Base-by-base conservation (phyloP, 768 basidiomycete species). In the Hebeloma cylindrosporum region DNA sequence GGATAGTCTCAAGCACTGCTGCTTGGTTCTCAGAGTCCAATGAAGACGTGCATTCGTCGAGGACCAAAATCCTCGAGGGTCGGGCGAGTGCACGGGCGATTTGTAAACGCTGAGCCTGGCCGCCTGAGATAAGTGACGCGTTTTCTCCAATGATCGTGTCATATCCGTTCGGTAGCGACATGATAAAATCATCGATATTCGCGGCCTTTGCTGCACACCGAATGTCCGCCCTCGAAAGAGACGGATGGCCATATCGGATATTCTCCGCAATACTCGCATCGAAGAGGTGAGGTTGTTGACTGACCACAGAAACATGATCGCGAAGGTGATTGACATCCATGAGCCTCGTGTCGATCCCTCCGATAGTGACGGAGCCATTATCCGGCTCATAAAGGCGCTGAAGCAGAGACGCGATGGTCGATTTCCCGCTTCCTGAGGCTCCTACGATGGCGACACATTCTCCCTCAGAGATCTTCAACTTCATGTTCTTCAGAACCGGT, bases 31-130 rank as follows among this genome's bases (percentile, higher is more conserved):
- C 80, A 1, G 79, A 71, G 59, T 97, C 93, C 40, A 95, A 70
- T 7, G 93, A 89, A 31, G 83, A 85, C 10, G 94, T 97, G 60
- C 91, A 94, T 61, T 97, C 94, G 62, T 96, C 93, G 46, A 96
- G 69, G 32, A 96, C 80, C 34, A 95, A 71, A 21, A 96, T 78
- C 37, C 74, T 76, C 0, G 83, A 69, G 0, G 80, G 76, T 22
- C 87, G 75, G 3, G 83, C 85, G n/a, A 96, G 76, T 0, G 94
- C 91, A 9, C 93, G 79, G 0, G 93, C 93, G 56, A 97, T 92
- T 58, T 88, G 85, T 13, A 96, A 70, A 5, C 94, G 79, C 65
- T 97, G 94, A 1, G 90, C 48, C 60, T 97, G 94, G 1, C 94
- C 94, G 17, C 94, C 94, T 0, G 91, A 93, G 45, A 97, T 79